Evolutionary conservation across 2,329 filamentous ascomycete species (phyloP).

Genomic region (Diaporthe citriasiana): DNA sequence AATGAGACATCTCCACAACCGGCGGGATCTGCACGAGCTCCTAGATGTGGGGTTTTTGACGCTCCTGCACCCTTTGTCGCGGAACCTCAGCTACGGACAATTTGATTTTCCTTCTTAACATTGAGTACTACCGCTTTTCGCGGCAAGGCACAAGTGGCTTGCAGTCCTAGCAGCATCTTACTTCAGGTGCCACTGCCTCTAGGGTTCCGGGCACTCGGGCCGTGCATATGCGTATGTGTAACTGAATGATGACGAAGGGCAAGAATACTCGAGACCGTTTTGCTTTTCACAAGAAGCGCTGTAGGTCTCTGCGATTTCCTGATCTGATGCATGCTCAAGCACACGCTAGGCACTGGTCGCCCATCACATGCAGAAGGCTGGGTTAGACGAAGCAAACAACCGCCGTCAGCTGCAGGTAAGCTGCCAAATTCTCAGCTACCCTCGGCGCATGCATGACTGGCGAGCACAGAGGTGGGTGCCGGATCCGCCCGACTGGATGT

Average conservation of each 20-base stretch:
- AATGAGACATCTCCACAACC: too few relatives aligned
- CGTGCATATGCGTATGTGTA: conserved; percentile 1
- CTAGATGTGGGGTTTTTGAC: not conserved
- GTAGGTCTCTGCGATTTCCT: not conserved
- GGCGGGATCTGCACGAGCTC: not conserved
- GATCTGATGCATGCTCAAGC: not conserved
- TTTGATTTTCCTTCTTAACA: not conserved
- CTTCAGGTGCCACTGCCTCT: not conserved
- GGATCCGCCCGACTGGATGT: conserved; percentile 1
- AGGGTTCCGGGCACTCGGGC: conserved; percentile 23
- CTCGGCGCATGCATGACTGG: not conserved
- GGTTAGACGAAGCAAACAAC: not conserved
- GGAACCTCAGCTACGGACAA: not conserved
- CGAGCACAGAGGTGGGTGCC: not conserved
- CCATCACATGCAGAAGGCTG: conserved; percentile 18
- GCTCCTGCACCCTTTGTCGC: not conserved
- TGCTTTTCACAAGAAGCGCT: not conserved
- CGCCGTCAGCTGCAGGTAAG: not conserved
- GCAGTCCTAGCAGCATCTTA: not conserved
- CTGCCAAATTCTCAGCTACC: not conserved
- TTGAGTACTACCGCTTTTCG: not conserved
- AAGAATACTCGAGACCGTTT: not conserved
- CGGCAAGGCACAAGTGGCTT: not conserved
- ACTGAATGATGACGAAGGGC: not conserved
- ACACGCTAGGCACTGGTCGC: not conserved